A percentile compares a stretch with the other conserved stretches of the same genome.
Evolutionary conservation across 2,329 filamentous ascomycete species (phyloP).

Genomic region (Tolypocladium endophyticum): DNA sequence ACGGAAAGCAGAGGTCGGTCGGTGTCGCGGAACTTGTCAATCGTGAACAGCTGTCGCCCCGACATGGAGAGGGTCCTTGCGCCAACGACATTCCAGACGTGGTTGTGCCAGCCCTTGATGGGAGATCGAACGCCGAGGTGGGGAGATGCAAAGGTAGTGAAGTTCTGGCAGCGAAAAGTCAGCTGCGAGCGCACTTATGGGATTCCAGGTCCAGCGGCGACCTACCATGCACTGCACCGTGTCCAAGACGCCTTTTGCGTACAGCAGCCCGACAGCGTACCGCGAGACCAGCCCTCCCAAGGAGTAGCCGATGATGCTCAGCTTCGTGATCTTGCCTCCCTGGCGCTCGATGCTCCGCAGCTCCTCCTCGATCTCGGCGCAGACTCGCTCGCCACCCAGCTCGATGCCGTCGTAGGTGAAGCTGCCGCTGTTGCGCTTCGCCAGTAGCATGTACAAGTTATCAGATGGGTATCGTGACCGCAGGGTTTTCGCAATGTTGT

Average conservation of each 20-base stretch:
- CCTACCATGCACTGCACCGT: constrained; percentile 64
- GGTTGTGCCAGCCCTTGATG: constrained; percentile 52
- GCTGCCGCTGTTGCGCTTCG: constrained; percentile 62
- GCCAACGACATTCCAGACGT: constrained; percentile 74
- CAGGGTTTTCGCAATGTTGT: constrained; percentile 54
- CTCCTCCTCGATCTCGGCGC: constrained; percentile 56
- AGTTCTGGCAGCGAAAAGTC: constrained; percentile 49
- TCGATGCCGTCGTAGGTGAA: constrained; percentile 65
- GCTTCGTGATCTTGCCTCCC: constrained; percentile 65
- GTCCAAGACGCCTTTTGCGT: constrained; percentile 72
- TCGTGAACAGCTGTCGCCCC: constrained; percentile 76
- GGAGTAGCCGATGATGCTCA: constrained; percentile 85
- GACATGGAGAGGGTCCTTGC: constrained; percentile 72
- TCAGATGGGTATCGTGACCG: constrained; percentile 51
- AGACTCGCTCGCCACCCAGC: constrained; percentile 55
- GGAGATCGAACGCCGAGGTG: constrained; percentile 69
- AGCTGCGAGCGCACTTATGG: constrained; percentile 1
- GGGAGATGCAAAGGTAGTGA: constrained; percentile 83
- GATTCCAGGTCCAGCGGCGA: neutral
- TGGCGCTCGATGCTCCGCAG: constrained; percentile 42
- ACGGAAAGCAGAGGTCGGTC: constrained; percentile 70
- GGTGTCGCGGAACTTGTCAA: constrained; percentile 77
- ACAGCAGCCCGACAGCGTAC: constrained; percentile 76
- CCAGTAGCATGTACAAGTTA: constrained; percentile 57
- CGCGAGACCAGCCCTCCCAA: constrained; percentile 78